Base-by-base conservation (phyloP, 176 grass and related monocot species). In the Leersia perrieri region DNA sequence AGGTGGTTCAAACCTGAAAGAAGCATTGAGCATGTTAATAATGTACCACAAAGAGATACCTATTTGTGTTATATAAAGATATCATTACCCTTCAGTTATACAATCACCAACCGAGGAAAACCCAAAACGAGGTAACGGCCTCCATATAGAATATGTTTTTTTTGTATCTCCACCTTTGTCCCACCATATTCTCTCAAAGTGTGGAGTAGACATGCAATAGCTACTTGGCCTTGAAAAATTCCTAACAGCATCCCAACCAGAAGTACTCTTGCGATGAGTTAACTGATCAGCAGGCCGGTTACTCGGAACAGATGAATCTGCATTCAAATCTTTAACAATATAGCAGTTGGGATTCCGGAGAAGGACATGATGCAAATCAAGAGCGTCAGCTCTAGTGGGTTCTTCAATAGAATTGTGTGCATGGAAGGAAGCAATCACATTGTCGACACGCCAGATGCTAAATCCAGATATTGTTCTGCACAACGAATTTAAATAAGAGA, bases 111-210 rank as follows among this genome's bases (percentile, higher is more conserved):
- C 72, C 5, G 86, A 81, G 86, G 88, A 78, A 89, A 95, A 95
- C 61, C 88, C 92, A 53, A 86, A 81, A 87, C 92, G 78, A 66
- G 90, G 41, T 73, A 91, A 76, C 69, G 95, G 95, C 22, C 95
- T 85, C 95, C 95, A 98, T 82, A 98, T 89, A 70, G 92, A 98
- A 95, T 89, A 88, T 49, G 95, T 72, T 41, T 60, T 92, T 84
- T 87, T 93, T 70, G 85, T 67, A 70, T 98, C 95, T 5, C 86
- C 73, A 69, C 92, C 90, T 95, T 95, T 98, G 89, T 98, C 95
- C 92, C 92, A 95, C 95, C 95, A 98, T 87, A 98, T 91, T 73
- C 95, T 98, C 87, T 95, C 95, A 73, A 98, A 98, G 66, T 95
- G 90, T 69, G 95, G 92, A 81, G 95, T 98, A 63, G 95, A 98